Base-by-base conservation (phyloP, 139 green algal species). In the Protoeuglena noctilucae region DNA sequence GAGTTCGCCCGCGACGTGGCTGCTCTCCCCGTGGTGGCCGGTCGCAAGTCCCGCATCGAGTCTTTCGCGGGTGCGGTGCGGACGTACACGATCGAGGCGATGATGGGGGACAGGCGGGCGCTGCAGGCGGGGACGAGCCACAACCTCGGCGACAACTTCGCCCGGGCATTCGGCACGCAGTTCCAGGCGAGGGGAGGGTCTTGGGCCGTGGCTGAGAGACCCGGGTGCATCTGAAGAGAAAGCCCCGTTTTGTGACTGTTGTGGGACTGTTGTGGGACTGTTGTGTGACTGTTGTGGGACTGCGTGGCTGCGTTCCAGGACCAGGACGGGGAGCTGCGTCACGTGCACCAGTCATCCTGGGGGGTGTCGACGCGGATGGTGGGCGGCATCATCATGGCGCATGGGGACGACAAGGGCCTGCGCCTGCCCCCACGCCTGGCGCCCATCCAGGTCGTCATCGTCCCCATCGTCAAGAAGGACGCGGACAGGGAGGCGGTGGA, bases 51-150 rank as follows among this genome's bases (percentile, higher is more conserved):
- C 12, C 67, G 70, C 5, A 67, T 84, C 17, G 91, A 98, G 73
- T 86, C 77, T 12, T 83, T 80, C 66, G 70, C 70, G 57, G 89
- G 90, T 0, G 91, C 91, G 18, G 75, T 92, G 49, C 51, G 48
- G 28, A 98, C 91, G 1, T 96, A 93, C 70, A 98, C 91, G 5
- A 98, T 98, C 34, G 91, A 98, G 66, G 91, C 82, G 7, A 98
- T 98, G 91, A 97, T 97, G 91, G 80, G 84, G 1, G 91, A 98
- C 62, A 63, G 64, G 16, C 64, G 63, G 18, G 91, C 91, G 17
- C 77, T 93, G 43, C 80, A 93, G 79, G 87, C 91, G 29, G 91
- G 91, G 53, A 98, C 91, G n/a, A 79, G 57, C 29, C 91, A 98
- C 74, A 85, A 97, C 74, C 75, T 98, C 41, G 90, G 88, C 29